Evolutionary conservation across 352 stramenopile genomes (phyloP).

Genomic region (Phytophthora constricta): DNA sequence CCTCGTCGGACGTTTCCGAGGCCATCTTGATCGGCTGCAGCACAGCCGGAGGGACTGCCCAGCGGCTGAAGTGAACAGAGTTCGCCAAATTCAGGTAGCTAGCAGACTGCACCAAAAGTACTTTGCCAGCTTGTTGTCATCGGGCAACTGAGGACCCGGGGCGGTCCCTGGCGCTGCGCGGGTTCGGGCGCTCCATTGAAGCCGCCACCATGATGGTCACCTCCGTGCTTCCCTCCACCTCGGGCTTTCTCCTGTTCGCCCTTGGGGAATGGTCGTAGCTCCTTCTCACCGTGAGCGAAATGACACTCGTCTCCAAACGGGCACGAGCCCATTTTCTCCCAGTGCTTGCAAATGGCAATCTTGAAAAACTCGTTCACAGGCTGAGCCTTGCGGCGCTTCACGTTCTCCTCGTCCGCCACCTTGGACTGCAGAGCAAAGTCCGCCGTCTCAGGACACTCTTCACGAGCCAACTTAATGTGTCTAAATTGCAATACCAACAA

Average conservation of each 20-base stretch:
- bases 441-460: slow-evolving; percentile 93
- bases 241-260: slow-evolving; percentile 56
- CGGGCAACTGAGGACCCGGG: slow-evolving; percentile 53
- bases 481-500: slow-evolving; percentile 31
- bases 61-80: slow-evolving; percentile 78
- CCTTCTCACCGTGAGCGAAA: slow-evolving; percentile 96
- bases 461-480: slow-evolving; percentile 93
- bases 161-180: slow-evolving; percentile 1
- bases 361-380: slow-evolving; percentile 98
- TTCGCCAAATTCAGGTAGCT: slow-evolving; percentile 88
- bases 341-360: slow-evolving; percentile 98
- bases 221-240: slow-evolving; percentile 18
- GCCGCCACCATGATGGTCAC: slow-evolving; percentile 3
- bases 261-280: slow-evolving; percentile 90
- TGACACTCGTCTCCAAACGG: slow-evolving; percentile 97
- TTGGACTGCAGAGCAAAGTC: slow-evolving; percentile 95
- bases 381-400: slow-evolving; percentile 86
- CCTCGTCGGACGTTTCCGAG: slow-evolving; percentile 74
- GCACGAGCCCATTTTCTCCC: slow-evolving; percentile 94
- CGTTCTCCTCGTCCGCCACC: slow-evolving; percentile 90
- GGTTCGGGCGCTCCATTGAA: slow-evolving; percentile 17
- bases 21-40: slow-evolving; percentile 75
- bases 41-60: slow-evolving; percentile 57
- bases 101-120: slow-evolving; percentile 81
- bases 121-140: slow-evolving; percentile 78